A percentile compares a stretch with the other conserved stretches of the same genome.
These are phyloP conservation scores for Peniophora sp. DNA, from an alignment of 1,284 basidiomycete genomes.

Conservation along the genomic window DNA sequence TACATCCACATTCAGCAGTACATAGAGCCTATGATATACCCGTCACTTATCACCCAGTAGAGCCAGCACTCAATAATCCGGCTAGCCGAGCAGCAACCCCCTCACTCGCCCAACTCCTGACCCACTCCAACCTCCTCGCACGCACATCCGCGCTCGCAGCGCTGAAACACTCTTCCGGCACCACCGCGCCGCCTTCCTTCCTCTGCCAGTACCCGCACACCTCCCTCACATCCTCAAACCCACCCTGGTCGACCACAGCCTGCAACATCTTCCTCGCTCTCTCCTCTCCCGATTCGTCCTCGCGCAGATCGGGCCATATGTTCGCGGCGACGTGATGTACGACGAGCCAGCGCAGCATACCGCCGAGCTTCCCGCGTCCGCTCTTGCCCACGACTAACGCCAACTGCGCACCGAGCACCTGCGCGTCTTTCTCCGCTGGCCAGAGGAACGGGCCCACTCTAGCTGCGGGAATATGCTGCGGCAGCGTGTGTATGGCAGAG, in stretches of 20 bases:
- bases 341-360: slow-evolving; percentile 66
- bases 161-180: slow-evolving; percentile 34
- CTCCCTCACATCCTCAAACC: slow-evolving; percentile 38
- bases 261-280: slow-evolving; percentile 42
- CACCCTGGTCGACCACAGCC: slow-evolving; percentile 43
- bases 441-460: slow-evolving; percentile 59
- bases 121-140: slow-evolving; percentile 17
- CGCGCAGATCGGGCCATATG: slow-evolving; percentile 61
- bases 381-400: slow-evolving; percentile 31
- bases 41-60: too few species aligned
- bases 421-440: slow-evolving; percentile 61
- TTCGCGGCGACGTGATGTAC: slow-evolving; percentile 73
- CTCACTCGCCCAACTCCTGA: slow-evolving; percentile 13
- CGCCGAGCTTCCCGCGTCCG: slow-evolving; percentile 35
- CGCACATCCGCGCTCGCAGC: slow-evolving; percentile 16
- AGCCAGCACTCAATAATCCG: slow-evolving; percentile 10
- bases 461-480: slow-evolving; percentile 37
- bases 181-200: slow-evolving; percentile 16
- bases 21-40: too few species aligned
- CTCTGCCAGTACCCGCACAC: slow-evolving; percentile 45
- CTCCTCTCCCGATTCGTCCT: slow-evolving; percentile 24
- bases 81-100: slow-evolving; percentile 14
- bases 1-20: too few species aligned
- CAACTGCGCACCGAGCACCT: slow-evolving; percentile 60
- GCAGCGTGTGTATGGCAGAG: slow-evolving; percentile 44